Percentiles rank a stretch among this genome's conserved stretches.
Conservation (phyloP, 495 filamentous ascomycete genomes). For the Tetracladium marchalianum region DNA sequence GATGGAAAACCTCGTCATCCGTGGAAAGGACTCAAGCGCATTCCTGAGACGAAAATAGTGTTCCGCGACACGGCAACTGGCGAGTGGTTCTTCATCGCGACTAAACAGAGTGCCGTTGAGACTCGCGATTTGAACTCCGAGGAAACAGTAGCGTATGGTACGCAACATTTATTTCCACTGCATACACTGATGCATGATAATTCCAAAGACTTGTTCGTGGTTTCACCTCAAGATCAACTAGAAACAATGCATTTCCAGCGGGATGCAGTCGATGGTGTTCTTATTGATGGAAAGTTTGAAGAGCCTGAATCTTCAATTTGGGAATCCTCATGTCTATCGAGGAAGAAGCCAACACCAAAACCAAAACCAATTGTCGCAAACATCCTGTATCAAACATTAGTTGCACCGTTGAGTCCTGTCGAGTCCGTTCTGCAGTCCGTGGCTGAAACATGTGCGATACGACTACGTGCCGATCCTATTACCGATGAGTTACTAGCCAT, state of each 20-base stretch:
- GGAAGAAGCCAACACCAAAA: neutral
- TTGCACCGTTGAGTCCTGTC: neutral
- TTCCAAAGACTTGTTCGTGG: neutral
- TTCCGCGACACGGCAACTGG: neutral
- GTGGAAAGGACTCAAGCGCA: conserved; percentile 1
- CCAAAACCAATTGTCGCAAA: neutral
- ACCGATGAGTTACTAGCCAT: neutral
- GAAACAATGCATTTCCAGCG: no score
- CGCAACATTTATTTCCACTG: conserved; percentile 3
- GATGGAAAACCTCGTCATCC: conserved; percentile 2
- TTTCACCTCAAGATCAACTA: neutral
- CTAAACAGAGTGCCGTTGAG: neutral
- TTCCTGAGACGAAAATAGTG: neutral
- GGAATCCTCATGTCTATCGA: no score
- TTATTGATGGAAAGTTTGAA: neutral
- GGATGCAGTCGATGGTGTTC: neutral
- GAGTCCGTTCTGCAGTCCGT: neutral
- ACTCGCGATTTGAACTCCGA: neutral
- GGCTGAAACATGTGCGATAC: neutral
- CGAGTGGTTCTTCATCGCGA: neutral
- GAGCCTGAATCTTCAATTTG: no score
- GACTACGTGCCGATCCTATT: neutral
- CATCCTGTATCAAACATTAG: neutral
- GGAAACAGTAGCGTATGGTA: neutral
- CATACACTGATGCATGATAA: neutral